Base-by-base conservation (phyloP, 257 asterid genomes). In the Scutellaria barbata region DNA sequence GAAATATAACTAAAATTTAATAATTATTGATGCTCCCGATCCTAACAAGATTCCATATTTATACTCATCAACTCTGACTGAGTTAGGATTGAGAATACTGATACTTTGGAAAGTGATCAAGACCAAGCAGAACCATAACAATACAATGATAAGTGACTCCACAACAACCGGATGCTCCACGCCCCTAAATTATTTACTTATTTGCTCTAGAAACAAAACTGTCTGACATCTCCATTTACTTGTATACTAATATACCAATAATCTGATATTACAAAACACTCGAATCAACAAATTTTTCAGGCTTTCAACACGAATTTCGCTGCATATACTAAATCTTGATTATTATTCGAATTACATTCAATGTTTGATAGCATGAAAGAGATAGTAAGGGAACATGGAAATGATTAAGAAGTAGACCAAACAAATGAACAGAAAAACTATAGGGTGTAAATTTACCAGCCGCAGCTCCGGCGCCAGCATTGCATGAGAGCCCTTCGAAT, bases 381-480 rank as follows among this genome's bases (percentile, higher is more conserved):
- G 65, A 9, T n/a, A n/a, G n/a, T n/a, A n/a, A n/a, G n/a, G 43
- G 7, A 68, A 63, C 17, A 30, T 30, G 8, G 37, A 5, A 53
- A 13, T 17, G 8, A 12, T 43, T 1, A 46, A 1, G n/a, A 42
- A 75, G 7, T 45, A 1, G 8, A n/a, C 17, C 33, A n/a, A 17
- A n/a, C n/a, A 65, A 47, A 45, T 13, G 6, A 48, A 45, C 39
- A 18, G 17, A 25, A 37, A 39, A 40, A 68, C 25, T 6, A 52
- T 37, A 5, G 18, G 54, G 16, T 8, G 6, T 0, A 25, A 20
- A 57, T n/a, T 69, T 84, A 93, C 97, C 98, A 16, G 98, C 98
- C 13, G 97, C 98, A 22, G 96, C 97, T 60, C 98, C 98, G 12
- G 97, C 97, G 61, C 90, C 96, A 17, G 97, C 98, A 79, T 93